Evolutionary conservation across 352 stramenopile genomes (phyloP).

Genomic region (Globisporangium emineosum): DNA sequence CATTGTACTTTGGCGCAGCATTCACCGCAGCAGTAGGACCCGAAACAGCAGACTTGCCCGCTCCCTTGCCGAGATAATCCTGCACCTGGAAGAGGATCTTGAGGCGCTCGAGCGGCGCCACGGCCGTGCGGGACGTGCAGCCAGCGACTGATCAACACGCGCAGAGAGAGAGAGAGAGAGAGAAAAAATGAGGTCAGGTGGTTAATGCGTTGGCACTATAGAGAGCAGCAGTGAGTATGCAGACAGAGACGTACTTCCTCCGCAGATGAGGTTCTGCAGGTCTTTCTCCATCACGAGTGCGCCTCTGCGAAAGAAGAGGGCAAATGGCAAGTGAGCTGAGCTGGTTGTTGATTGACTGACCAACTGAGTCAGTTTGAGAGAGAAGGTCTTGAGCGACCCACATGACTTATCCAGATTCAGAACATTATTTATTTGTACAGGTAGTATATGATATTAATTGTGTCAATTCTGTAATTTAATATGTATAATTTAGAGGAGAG

Average conservation of each 20-base stretch:
- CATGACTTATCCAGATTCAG: no score
- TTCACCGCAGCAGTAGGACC: background rate
- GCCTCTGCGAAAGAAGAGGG: background rate
- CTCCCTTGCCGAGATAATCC: slow-evolving; percentile 40
- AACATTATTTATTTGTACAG: no score
- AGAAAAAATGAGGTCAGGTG: background rate
- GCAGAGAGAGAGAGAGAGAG: background rate
- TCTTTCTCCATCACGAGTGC: slow-evolving; percentile 33
- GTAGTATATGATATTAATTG: no score
- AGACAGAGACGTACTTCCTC: slow-evolving; percentile 48
- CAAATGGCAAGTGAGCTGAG: background rate
- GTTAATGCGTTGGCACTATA: background rate
- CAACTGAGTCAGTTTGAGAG: no score
- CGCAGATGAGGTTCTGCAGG: slow-evolving; percentile 66
- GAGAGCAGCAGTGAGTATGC: background rate
- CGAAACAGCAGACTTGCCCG: slow-evolving; percentile 19
- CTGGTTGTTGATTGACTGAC: background rate
- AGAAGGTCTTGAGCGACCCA: no score
- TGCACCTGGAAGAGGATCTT: slow-evolving; percentile 84
- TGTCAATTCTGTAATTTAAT: no score
- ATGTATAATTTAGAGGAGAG: no score
- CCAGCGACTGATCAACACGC: slow-evolving; percentile 44
- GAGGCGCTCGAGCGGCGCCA: slow-evolving; percentile 69
- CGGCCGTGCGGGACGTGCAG: slow-evolving; percentile 62
- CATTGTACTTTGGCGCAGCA: slow-evolving; percentile 42